Evolutionary conservation across 371 early-diverging fungal species (phyloP).

Genomic region (Cokeromyces recurvatus): DNA sequence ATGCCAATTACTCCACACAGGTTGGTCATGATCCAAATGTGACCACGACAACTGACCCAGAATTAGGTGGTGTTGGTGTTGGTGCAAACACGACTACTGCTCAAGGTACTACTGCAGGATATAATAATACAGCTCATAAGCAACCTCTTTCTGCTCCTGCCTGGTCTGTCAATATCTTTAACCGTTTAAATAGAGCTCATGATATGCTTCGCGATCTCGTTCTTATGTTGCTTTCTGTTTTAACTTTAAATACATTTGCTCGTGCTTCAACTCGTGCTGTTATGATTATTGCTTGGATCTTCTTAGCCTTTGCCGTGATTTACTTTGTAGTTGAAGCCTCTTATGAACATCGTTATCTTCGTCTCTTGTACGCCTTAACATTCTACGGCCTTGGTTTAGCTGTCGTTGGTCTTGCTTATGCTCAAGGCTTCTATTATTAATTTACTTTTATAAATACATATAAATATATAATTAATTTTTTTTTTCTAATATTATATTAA

Average conservation of each 20-base stretch:
- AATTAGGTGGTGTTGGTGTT: conserved; percentile 1
- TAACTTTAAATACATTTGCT: conserved; percentile 42
- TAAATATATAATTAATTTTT: too few relatives aligned
- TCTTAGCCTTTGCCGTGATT: conserved; percentile 41
- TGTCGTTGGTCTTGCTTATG: conserved; percentile 36
- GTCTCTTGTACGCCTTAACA: conserved; percentile 26
- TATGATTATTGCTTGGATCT: conserved; percentile 45
- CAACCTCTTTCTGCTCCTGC: conserved; percentile 19
- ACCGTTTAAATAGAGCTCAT: conserved; percentile 31
- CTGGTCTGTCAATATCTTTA: conserved; percentile 22
- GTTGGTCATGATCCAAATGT: background rate
- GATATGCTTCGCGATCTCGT: conserved; percentile 36
- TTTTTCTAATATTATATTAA: too few relatives aligned
- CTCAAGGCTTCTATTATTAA: conserved; percentile 31
- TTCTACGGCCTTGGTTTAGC: conserved; percentile 38
- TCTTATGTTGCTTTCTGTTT: conserved; percentile 27
- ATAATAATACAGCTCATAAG: background rate
- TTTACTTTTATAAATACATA: too few relatives aligned
- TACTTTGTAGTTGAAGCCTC: conserved; percentile 29
- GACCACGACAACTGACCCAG: conserved; percentile 11
- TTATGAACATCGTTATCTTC: conserved; percentile 32
- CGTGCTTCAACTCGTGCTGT: conserved; percentile 39
- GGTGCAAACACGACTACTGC: background rate
- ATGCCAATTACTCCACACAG: background rate
- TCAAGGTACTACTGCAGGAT: background rate